Evolutionary conservation across 805 yeast species (phyloP), one percentile per base, ranked within the genome.

Genomic region (Metschnikowia gruessii): DNA sequence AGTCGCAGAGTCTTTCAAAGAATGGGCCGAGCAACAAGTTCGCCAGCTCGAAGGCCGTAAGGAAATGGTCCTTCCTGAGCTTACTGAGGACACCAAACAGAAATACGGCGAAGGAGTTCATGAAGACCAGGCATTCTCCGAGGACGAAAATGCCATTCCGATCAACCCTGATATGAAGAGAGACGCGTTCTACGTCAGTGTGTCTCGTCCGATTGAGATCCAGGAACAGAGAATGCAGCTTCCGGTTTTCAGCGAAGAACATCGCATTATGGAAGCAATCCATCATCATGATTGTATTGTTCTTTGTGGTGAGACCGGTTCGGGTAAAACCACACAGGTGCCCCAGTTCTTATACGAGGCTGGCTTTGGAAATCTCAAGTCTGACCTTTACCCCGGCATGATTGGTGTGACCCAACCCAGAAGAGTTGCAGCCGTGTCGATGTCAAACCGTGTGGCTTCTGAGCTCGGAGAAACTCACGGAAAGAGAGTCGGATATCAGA

Each of bases 241-340:
- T 16, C 99, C 99, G 0, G 97, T 94, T 0, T 86, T 80, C 52
- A 84, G 84, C 6, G 96, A 89, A 64, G 99, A 94, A 60, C 96
- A 88, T 62, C 74, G 82, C 45, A 87, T 94, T 41, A 89, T 94
- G 97, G 99, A 94, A 63, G 96, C 97, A 1, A 79, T 94, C 42
- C 87, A 87, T 61, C 95, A 92, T 59, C 87, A 92, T 60, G 97
- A 91, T 58, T 85, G 92, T 50, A 82, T 91, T 0, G 84, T 94
- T 12, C 76, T 94, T 21, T 92, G 97, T 70, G 99, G 99, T 74
- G 98, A 91, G 58, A 94, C 99, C 1, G 99, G 99, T 57, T 90
- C 97, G 2, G 99, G 99, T 67, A 94, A 94, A 64, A 94, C 99
- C 1, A 94, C 99, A 0, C 99, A 94, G 67, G 91, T 94, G 4